A percentile compares a stretch with the other conserved stretches of the same genome.
phyloP scores from a whole-genome alignment of 495 filamentous ascomycete genomes.

The Podospora comata region DNA sequence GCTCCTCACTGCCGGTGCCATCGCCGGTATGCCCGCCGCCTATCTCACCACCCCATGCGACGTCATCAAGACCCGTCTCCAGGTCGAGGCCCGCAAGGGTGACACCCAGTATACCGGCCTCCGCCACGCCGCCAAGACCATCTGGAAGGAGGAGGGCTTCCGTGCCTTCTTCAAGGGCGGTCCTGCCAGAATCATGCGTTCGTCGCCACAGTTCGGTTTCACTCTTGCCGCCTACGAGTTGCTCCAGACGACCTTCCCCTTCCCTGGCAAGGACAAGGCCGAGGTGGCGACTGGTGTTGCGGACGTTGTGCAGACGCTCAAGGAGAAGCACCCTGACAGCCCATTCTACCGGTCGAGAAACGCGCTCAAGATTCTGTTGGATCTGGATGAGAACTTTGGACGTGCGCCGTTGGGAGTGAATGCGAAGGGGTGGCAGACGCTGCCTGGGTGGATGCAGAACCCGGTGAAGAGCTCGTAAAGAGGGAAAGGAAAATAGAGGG shows the following conservation, averaged over 20 bases:
- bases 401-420: conserved; percentile 55
- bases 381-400: conserved; percentile 89
- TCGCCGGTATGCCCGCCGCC: conserved; percentile 97
- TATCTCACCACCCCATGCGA: conserved; percentile 97
- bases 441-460: conserved; percentile 42
- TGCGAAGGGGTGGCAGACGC: conserved; percentile 47
- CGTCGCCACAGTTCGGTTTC: conserved; percentile 96
- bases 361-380: conserved; percentile 94
- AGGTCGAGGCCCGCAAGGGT: conserved; percentile 95
- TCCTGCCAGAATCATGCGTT: conserved; percentile 87
- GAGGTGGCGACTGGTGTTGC: conserved; percentile 36
- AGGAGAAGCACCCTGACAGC: conserved; percentile 56
- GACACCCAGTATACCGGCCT: conserved; percentile 81
- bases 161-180: conserved; percentile 98
- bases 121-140: conserved; percentile 79
- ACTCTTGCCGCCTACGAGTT: conserved; percentile 94
- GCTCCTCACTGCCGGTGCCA: conserved; percentile 90
- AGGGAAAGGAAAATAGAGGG: background rate
- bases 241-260: conserved; percentile 76
- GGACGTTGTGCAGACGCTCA: conserved; percentile 37
- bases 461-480: conserved; percentile 19
- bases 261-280: conserved; percentile 58
- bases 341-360: conserved; percentile 85
- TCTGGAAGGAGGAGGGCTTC: conserved; percentile 88
- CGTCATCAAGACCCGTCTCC: conserved; percentile 97